Base-by-base conservation (phyloP, 345 rosid genomes). In the Populus euphratica region DNA sequence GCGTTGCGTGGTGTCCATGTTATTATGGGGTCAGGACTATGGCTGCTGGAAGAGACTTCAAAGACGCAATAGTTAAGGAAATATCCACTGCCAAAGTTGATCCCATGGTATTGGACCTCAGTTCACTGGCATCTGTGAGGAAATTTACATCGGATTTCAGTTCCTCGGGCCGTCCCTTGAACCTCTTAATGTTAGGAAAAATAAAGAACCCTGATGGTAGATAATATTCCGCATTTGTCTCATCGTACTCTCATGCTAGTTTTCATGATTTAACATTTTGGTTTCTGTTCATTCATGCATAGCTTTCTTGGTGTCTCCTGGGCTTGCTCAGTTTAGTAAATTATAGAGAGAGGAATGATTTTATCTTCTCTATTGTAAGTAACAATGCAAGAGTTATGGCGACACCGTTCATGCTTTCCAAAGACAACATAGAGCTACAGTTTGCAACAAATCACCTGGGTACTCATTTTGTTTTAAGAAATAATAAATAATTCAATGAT, bases 141-240 rank as follows among this genome's bases (percentile, higher is more conserved):
- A 87, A 81, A 70, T 85, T 87, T 49, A 84, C 86, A 0, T 77
- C 84, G 1, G 80, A 81, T 3, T 85, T 71, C 76, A 80, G 33
- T 20, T 73, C 86, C 44, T 77, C 75, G 0, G 84, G 78, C 43
- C 88, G 76, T 63, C 86, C 84, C 5, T 71, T 85, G 76, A 85
- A 85, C 80, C 75, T 85, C 69, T 85, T 87, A 20, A 79, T 85
- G 89, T 85, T 73, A 80, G 86, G 97, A n/a, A 8, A n/a, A 1
- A 9, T 56, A 56, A n/a, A n/a, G 61, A 69, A 39, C 68, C 7
- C 2, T n/a, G 63, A 31, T 41, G 44, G 12, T 3, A 41, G 44
- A 41, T 11, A 41, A 9, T 41, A 41, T 41, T 8, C 2, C 12
- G 44, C 13, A 9, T 9, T 2, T 9, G 44, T 41, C 12, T 41